Evolutionary conservation across 768 basidiomycete species (phyloP), one percentile per base, ranked within the genome.

Genomic region (Phlebiopsis gigantea): DNA sequence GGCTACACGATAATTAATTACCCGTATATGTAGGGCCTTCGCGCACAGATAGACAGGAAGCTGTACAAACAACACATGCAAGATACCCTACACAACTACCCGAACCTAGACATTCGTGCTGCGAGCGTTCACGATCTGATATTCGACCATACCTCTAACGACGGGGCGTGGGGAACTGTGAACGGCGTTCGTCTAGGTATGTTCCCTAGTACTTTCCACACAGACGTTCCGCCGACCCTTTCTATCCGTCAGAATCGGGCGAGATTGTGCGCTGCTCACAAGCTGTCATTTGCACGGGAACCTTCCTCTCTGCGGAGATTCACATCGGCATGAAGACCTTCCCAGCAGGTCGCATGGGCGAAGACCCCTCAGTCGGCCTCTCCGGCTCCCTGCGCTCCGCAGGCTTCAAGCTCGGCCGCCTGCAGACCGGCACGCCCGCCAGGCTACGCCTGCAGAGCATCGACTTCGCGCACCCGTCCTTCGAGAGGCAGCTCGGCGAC

Each of bases 361-460:
- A 91, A 60, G 78, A 79, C 17, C 87, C 88, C 1, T 85, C 87
- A 29, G 63, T 79, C 46, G 90, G 90, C 0, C 77, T 95, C 5
- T 93, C 93, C 1, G 80, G 78, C 1, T 90, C 92, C 5, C 79
- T 96, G 9, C 75, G 77, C 2, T 68, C 75, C 1, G 89, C 90
- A 9, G 90, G 91, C 0, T 93, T 96, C 72, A 79, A 80, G 62
- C 84, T 95, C 7, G 90, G 89, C 7, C 80, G 93, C 2, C 72
- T 94, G 56, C 91, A 94, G 73, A 90, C 88, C 0, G 84, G 93
- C 2, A 96, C 93, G 0, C 93, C 93, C 12, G 90, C 93, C 1
- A 77, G 93, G 5, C 73, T 96, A 14, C 82, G 84, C 51, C 79
- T 78, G 21, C 77, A 71, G 9, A 87, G 87, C 1, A 90, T 96